A percentile compares a stretch with the other conserved stretches of the same genome.
Conservation (phyloP, 1,139 yeast species). For the Yarrowia galli region DNA sequence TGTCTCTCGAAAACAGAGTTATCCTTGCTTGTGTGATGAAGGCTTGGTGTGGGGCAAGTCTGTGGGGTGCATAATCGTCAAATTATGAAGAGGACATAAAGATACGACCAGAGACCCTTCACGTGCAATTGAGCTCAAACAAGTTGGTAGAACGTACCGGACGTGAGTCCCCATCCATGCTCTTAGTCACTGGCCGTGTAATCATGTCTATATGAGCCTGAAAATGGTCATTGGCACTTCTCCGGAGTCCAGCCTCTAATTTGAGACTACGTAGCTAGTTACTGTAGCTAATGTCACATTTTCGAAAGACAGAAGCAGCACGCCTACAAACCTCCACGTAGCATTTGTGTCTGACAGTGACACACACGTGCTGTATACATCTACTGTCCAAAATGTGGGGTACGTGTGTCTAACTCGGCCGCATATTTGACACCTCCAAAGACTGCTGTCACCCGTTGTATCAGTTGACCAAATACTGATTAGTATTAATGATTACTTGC, state of each 20-base stretch:
- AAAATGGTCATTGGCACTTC: too few species aligned
- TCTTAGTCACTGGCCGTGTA: too few species aligned
- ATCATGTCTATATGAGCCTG: too few species aligned
- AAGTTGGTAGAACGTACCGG: not conserved
- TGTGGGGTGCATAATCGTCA: conserved; percentile 26
- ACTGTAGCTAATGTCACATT: not conserved
- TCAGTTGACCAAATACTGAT: not conserved
- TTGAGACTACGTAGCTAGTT: too few species aligned
- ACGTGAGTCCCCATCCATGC: too few species aligned
- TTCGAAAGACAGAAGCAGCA: not conserved
- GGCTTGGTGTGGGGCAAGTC: conserved; percentile 5
- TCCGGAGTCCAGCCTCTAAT: too few species aligned
- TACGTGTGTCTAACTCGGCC: not conserved
- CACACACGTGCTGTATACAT: not conserved
- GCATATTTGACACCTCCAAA: not conserved
- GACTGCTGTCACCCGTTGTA: not conserved
- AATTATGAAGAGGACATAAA: not conserved
- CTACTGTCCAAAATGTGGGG: not conserved
- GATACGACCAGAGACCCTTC: not conserved
- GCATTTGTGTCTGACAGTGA: not conserved
- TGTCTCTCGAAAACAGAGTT: not conserved
- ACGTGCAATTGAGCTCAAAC: not conserved
- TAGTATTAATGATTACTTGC: conserved; percentile 8
- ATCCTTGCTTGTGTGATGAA: not conserved
- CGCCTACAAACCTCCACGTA: too few species aligned